These are phyloP conservation scores for Mychonastes homosphaera DNA, from an alignment of 139 green algal species.

Conservation along the genomic window DNA sequence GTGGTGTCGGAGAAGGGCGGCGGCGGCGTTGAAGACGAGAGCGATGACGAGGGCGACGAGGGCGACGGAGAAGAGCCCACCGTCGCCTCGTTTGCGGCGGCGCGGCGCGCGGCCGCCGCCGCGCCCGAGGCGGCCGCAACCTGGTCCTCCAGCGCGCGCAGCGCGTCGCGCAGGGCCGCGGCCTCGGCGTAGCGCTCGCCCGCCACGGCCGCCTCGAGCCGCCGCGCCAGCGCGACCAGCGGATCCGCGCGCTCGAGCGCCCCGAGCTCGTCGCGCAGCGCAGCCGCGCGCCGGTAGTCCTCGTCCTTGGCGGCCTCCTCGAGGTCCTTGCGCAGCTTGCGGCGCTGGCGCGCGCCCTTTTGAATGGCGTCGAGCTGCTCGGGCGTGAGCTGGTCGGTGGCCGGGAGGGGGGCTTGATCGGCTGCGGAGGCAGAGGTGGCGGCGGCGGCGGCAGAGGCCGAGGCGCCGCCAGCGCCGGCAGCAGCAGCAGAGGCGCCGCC, in stretches of 20 bases:
- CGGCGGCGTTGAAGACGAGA: background rate
- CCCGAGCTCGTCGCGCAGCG: slow-evolving; percentile 19
- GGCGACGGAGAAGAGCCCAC: background rate
- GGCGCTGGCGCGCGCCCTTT: too few species aligned
- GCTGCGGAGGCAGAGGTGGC: too few species aligned
- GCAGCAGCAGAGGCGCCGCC: too few species aligned
- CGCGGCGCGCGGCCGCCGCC: background rate
- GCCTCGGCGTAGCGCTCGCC: slow-evolving; percentile 34
- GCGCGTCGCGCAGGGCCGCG: background rate
- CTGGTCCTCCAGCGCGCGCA: background rate
- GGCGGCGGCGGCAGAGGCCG: too few species aligned
- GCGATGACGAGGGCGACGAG: background rate
- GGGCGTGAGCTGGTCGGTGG: too few species aligned
- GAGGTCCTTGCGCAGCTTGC: too few species aligned
- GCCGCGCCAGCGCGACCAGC: slow-evolving; percentile 11
- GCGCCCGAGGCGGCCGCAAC: background rate
- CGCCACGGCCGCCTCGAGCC: slow-evolving; percentile 31
- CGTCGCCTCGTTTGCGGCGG: background rate
- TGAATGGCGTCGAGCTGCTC: too few species aligned
- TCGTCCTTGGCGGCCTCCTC: too few species aligned
- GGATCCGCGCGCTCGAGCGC: slow-evolving; percentile 29
- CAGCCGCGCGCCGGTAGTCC: slow-evolving; percentile 10
- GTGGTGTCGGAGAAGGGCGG: background rate
- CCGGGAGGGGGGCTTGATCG: too few species aligned
- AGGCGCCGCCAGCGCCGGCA: too few species aligned